These are phyloP conservation scores for Xerophyta viscosa DNA, from an alignment of 106 monocot species.

Conservation along the genomic window DNA sequence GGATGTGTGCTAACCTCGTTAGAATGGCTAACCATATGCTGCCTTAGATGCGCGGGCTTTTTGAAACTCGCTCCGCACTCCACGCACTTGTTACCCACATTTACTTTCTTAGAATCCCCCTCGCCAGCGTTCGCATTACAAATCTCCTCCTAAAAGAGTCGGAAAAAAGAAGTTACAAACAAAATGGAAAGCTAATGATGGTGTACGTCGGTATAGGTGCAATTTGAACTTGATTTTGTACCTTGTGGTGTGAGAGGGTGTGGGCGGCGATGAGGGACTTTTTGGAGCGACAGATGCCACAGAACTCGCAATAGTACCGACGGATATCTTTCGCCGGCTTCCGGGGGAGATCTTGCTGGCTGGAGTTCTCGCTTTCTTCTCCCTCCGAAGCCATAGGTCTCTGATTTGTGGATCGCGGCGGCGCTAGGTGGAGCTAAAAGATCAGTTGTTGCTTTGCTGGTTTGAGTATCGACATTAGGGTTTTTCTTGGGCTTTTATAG, in stretches of 20 bases:
- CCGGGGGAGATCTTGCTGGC: neutral
- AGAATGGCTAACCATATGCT: constrained; percentile 69
- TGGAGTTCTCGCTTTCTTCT: too few relatives aligned
- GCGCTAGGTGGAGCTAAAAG: too few relatives aligned
- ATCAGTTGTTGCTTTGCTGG: too few relatives aligned
- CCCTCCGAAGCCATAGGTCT: too few relatives aligned
- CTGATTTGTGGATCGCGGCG: too few relatives aligned
- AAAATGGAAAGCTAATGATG: too few relatives aligned
- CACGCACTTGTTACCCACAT: too few relatives aligned
- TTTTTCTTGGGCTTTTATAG: too few relatives aligned
- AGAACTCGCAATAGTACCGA: constrained; percentile 62
- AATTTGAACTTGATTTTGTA: neutral
- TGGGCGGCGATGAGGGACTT: constrained; percentile 52
- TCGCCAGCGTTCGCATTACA: constrained; percentile 5
- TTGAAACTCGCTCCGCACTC: constrained; percentile 48
- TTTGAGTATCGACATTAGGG: too few relatives aligned
- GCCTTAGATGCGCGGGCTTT: constrained; percentile 75
- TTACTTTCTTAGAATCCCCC: neutral
- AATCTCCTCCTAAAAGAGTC: neutral
- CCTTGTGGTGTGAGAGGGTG: constrained; percentile 45
- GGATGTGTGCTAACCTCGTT: too few relatives aligned
- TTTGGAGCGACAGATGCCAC: constrained; percentile 70
- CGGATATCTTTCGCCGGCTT: constrained; percentile 31
- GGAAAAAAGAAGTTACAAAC: too few relatives aligned
- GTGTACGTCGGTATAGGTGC: too few relatives aligned